Evolutionary conservation across 306 rosid species (phyloP).

Genomic region (Quercus dentata): DNA sequence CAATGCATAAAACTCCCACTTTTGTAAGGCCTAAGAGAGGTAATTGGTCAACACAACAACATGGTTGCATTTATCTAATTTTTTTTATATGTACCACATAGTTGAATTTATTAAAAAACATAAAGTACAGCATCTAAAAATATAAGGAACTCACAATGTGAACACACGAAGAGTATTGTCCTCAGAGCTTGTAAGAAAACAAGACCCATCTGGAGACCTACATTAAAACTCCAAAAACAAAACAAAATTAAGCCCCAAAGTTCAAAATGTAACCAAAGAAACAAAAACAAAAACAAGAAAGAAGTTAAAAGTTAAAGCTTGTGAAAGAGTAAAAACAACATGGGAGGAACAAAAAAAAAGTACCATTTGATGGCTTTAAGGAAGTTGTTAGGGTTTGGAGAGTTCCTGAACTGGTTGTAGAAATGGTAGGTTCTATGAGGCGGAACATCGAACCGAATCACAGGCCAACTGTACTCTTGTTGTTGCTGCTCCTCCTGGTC

Average conservation of each 20-base stretch:
- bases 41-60: too few relatives aligned
- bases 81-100: too few relatives aligned
- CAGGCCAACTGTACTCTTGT: slow-evolving; percentile 46
- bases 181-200: slow-evolving; percentile 77
- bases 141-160: slow-evolving; percentile 39
- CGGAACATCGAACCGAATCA: slow-evolving; percentile 53
- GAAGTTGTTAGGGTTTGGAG: slow-evolving; percentile 79
- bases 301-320: background rate
- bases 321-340: too few relatives aligned
- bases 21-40: too few relatives aligned
- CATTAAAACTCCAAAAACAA: too few relatives aligned
- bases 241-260: too few relatives aligned
- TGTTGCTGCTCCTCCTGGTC: background rate
- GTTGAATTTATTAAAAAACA: too few relatives aligned
- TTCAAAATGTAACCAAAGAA: background rate
- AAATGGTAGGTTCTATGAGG: slow-evolving; percentile 74
- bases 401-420: slow-evolving; percentile 61
- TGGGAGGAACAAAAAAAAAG: background rate
- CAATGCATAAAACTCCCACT: too few relatives aligned
- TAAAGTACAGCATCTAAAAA: background rate
- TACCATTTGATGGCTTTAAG: slow-evolving; percentile 88
- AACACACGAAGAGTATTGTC: slow-evolving; percentile 78
- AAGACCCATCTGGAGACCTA: slow-evolving; percentile 96
- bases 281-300: background rate
- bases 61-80: too few relatives aligned